A percentile compares a stretch with the other conserved stretches of the same genome.
These are phyloP conservation scores for Aspergillus terreus DNA, from an alignment of 2,329 filamentous ascomycete species.

Conservation along the genomic window DNA sequence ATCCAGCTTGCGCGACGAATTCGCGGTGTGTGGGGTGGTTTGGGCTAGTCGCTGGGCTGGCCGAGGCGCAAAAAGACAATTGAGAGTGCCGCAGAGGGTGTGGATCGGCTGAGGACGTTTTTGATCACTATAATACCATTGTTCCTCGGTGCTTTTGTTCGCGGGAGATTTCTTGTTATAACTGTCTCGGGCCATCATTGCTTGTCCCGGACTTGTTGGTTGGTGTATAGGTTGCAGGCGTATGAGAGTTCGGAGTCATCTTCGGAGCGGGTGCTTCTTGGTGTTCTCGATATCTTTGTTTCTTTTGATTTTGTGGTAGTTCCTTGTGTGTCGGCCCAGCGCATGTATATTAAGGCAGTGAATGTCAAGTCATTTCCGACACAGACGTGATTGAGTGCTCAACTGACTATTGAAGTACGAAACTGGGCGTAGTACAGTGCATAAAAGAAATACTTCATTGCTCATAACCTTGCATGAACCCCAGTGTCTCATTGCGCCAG, in stretches of 20 bases:
- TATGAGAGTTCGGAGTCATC: constrained; percentile 13
- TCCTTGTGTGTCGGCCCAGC: too few relatives aligned
- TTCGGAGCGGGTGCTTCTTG: constrained; percentile 1
- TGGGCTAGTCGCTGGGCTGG: constrained; percentile 34
- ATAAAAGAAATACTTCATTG: neutral
- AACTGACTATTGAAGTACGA: too few relatives aligned
- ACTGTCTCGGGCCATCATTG: neutral
- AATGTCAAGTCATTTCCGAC: too few relatives aligned
- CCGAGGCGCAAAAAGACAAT: neutral
- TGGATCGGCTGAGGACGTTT: neutral
- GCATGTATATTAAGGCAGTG: too few relatives aligned
- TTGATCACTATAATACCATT: constrained; percentile 2
- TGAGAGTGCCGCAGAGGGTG: neutral
- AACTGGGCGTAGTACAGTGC: too few relatives aligned
- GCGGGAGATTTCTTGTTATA: neutral
- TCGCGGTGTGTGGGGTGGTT: constrained; percentile 71
- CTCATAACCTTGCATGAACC: neutral
- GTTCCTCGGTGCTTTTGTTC: neutral
- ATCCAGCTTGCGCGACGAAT: constrained; percentile 86
- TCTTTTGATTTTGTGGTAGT: neutral
- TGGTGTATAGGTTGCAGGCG: constrained; percentile 12
- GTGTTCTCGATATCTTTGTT: neutral
- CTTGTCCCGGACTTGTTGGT: neutral
- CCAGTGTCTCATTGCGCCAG: constrained; percentile 9
- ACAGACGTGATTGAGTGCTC: too few relatives aligned